phyloP scores from a whole-genome alignment of 2,329 filamentous ascomycete species.

The Ceratocystis lukuohia region DNA sequence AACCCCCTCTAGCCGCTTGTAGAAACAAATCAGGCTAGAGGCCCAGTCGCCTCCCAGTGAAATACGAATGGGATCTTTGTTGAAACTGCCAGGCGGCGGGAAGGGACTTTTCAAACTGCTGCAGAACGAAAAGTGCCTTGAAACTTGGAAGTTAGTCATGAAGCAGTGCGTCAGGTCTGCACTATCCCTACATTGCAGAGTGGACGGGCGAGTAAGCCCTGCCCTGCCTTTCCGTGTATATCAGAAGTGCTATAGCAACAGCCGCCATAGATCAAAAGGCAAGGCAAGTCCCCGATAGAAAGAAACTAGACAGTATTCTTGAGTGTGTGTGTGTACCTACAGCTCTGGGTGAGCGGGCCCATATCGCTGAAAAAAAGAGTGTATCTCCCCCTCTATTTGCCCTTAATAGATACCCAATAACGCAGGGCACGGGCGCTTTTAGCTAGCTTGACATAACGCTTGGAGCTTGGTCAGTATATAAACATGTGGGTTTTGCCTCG shows the following conservation, averaged over 20 bases:
- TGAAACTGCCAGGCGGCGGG: background rate
- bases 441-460: conserved; percentile 1
- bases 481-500: background rate
- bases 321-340: too few species aligned
- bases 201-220: background rate
- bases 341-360: too few species aligned
- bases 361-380: background rate
- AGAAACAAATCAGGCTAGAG: background rate
- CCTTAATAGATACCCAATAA: conserved; percentile 1
- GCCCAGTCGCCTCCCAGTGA: background rate
- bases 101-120: background rate
- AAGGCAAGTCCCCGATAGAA: background rate
- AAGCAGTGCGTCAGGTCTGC: background rate
- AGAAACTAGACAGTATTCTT: background rate
- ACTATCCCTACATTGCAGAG: background rate
- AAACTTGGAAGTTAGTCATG: background rate
- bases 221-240: background rate
- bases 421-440: background rate
- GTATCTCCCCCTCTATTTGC: background rate
- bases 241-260: conserved; percentile 1
- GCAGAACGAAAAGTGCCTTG: background rate
- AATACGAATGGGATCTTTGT: background rate
- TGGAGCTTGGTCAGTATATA: background rate
- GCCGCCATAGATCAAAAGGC: background rate
- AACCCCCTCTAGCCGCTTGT: background rate